A percentile compares a stretch with the other conserved stretches of the same genome.
These are phyloP conservation scores for Pezicula rhizophila DNA, from an alignment of 2,329 filamentous ascomycete species.

Conservation along the genomic window DNA sequence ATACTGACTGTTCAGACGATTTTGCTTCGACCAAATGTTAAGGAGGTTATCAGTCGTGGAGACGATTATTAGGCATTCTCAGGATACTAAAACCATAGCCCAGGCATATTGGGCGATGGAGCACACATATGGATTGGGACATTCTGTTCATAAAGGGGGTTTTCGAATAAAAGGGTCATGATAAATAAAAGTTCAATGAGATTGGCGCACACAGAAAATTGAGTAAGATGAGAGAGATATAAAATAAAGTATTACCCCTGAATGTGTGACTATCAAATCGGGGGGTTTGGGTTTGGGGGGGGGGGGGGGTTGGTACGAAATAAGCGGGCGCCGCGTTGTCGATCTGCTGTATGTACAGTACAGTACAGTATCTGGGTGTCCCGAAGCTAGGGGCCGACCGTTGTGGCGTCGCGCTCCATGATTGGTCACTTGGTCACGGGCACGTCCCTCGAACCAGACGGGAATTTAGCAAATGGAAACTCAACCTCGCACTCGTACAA, in stretches of 20 bases:
- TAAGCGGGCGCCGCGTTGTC: not conserved
- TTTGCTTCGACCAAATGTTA: constrained; percentile 70
- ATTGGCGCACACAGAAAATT: too few relatives aligned
- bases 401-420: not conserved
- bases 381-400: not conserved
- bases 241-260: not conserved
- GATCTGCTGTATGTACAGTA: not conserved
- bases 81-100: not conserved
- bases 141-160: too few relatives aligned
- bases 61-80: constrained; percentile 63
- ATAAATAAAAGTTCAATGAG: too few relatives aligned
- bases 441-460: not conserved
- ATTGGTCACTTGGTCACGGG: not conserved
- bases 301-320: not conserved
- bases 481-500: not conserved
- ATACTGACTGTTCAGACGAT: constrained; percentile 54
- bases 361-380: too few relatives aligned
- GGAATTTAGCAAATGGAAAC: not conserved
- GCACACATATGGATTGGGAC: too few relatives aligned
- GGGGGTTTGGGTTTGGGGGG: too few relatives aligned
- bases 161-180: too few relatives aligned
- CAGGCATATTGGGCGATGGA: too few relatives aligned
- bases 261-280: not conserved
- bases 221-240: too few relatives aligned
- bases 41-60: constrained; percentile 81